Conservation (phyloP, 345 rosid species). For the Bruguiera parviflora region DNA sequence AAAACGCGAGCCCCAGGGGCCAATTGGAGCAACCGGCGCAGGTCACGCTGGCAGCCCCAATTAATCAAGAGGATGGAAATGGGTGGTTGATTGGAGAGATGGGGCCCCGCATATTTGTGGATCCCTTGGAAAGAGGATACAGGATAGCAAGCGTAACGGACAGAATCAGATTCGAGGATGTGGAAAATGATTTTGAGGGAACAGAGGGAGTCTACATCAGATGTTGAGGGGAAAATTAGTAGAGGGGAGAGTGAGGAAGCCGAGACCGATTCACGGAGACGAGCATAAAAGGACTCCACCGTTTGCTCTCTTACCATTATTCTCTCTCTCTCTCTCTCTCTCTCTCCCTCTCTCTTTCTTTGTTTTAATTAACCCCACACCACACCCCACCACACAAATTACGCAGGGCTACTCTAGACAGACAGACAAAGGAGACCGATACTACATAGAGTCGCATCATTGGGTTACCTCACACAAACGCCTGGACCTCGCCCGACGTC, state of each 20-base stretch:
- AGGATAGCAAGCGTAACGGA: slow-evolving; percentile 87
- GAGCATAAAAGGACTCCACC: slow-evolving; percentile 62
- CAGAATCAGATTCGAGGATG: slow-evolving; percentile 84
- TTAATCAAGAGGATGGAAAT: slow-evolving; percentile 64
- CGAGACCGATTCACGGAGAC: slow-evolving; percentile 67
- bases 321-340: background rate
- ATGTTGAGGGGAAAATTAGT: slow-evolving; percentile 85
- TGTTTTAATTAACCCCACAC: too few species aligned
- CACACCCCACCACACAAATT: too few species aligned
- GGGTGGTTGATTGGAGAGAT: slow-evolving; percentile 44
- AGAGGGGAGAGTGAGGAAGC: slow-evolving; percentile 61
- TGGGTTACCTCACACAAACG: too few species aligned
- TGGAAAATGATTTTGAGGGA: slow-evolving; percentile 80
- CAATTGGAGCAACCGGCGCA: slow-evolving; percentile 48
- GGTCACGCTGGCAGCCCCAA: slow-evolving; percentile 94
- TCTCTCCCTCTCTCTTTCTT: too few species aligned
- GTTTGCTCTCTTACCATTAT: slow-evolving; percentile 77
- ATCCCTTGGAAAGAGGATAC: slow-evolving; percentile 86
- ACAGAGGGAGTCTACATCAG: slow-evolving; percentile 86
- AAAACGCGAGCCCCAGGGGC: slow-evolving; percentile 64
- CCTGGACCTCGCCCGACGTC: too few species aligned
- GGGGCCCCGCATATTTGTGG: slow-evolving; percentile 60
- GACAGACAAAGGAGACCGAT: too few species aligned
- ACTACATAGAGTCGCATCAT: too few species aligned
- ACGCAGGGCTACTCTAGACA: too few species aligned